Evolutionary conservation across 768 basidiomycete genomes (phyloP), one percentile per base, ranked within the genome.

Genomic region (Leucocoprinus sp.): DNA sequence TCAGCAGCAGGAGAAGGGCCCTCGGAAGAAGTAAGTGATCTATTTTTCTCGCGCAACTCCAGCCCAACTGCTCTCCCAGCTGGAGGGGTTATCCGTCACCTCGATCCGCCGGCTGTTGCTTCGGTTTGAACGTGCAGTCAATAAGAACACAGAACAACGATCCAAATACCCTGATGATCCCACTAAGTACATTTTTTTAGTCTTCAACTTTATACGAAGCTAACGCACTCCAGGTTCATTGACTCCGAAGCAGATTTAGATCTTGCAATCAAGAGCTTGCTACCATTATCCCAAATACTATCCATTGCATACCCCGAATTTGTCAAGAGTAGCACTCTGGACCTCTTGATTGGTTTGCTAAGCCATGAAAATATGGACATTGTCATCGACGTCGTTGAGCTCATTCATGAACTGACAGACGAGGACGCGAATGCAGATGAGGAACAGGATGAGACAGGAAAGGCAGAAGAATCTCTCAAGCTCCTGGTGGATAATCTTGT

Each of bases 241-340:
- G 96, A 98, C 61, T 98, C 96, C 1, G 96, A 99, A 70, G 89
- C 91, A 19, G 92, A 96, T 58, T 77, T 99, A 5, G 93, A 98
- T 58, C 69, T 71, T 45, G 79, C 92, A 6, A 78, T 98, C 44
- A 93, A 95, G 61, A 74, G 80, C 1, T 65, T 99, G 37, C 70
- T 96, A n/a, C 84, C 93, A 4, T 70, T 99, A 17, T 85, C 95
- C 1, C 92, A 96, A 58, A 76, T 75, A 3, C 87, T 93, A 0
- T 68, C 72, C 5, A 60, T 89, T 17, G 85, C 92, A 49, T 99
- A 96, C 60, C 84, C 92, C 18, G 93, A 98, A 59, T 72, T 98
- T 41, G 76, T 93, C 45, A 78, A 77, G 34, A 82, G 84, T 4
- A 88, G 84, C 26, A 69, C 81, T 14, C 66, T 92, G 12, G 59